A percentile compares a stretch with the other conserved stretches of the same genome.
Conservation (phyloP, 495 filamentous ascomycete genomes). For the Hyaloscypha hepaticicola region DNA sequence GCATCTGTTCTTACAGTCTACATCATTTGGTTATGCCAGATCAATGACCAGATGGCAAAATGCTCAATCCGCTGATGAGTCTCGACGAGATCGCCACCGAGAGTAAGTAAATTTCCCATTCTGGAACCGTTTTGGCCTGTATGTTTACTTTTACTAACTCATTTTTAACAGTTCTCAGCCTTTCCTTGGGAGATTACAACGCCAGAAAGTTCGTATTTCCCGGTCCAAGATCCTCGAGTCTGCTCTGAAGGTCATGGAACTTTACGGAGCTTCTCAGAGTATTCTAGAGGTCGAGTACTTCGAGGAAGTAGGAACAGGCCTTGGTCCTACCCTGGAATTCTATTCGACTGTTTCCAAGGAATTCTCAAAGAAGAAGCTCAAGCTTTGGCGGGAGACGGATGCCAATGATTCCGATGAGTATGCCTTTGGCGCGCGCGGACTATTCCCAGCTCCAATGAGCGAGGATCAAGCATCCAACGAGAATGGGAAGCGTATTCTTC, state of each 20-base stretch:
- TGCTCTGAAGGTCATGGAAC: slow-evolving; percentile 98
- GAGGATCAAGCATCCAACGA: slow-evolving; percentile 70
- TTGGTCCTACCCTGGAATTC: slow-evolving; percentile 96
- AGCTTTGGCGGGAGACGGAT: slow-evolving; percentile 93
- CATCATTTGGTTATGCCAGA: slow-evolving; percentile 95
- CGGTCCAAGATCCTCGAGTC: slow-evolving; percentile 91
- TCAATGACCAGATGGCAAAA: slow-evolving; percentile 99
- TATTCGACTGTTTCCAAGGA: slow-evolving; percentile 98
- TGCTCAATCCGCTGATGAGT: slow-evolving; percentile 75
- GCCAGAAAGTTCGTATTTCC: slow-evolving; percentile 97
- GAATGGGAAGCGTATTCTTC: slow-evolving; percentile 76
- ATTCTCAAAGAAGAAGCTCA: slow-evolving; percentile 94
- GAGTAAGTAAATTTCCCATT: slow-evolving; percentile 60
- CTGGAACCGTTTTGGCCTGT: no score
- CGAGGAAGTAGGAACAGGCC: slow-evolving; percentile 94
- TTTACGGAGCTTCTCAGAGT: slow-evolving; percentile 94
- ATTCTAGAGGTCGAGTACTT: slow-evolving; percentile 98
- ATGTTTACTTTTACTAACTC: no score
- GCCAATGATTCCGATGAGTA: slow-evolving; percentile 73
- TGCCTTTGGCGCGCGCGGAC: slow-evolving; percentile 78
- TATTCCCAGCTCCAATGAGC: slow-evolving; percentile 93
- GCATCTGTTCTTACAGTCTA: slow-evolving; percentile 95
- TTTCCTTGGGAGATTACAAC: slow-evolving; percentile 89
- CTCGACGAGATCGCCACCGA: slow-evolving; percentile 73
- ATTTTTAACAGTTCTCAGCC: slow-evolving; percentile 38